Evolutionary conservation across 345 rosid species (phyloP), one percentile per base, ranked within the genome.

Genomic region (Cardamine occulta): DNA sequence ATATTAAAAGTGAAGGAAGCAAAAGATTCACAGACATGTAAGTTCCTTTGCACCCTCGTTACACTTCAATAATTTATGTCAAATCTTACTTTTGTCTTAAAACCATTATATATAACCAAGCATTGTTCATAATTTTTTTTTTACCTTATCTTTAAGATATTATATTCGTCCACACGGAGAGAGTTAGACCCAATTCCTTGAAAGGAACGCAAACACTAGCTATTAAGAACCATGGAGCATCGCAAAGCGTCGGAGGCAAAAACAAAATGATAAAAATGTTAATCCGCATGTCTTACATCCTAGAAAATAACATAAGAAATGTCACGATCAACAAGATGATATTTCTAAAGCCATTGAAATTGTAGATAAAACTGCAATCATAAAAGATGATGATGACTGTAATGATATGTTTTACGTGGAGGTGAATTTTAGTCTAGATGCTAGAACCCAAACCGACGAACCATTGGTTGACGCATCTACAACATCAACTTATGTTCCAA

Each of bases 201-300:
- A 97, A 53, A 78, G 96, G 68, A 85, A 85, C 1, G 88, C 88
- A 72, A 93, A 90, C 52, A 47, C n/a, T n/a, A n/a, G n/a, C 87
- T 6, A 82, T 93, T 29, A 93, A 93, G 79, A 90, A 93, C 42
- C 98, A 85, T 90, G 98, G 97, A 89, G 90, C 24, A 87, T 89
- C 6, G 80, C 95, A 1, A 93, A 80, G 39, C 83, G 95, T 28
- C 76, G 85, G 62, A 5, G 23, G 14, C 37, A 19, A 2, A 73
- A 54, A 8, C 3, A 14, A 19, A 10, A 0, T 40, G 9, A 18
- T 35, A 8, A 24, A 61, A n/a, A 17, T 35, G 15, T 2, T 11
- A 26, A 26, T 1, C 10, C 4, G 0, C 4, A 15, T 18, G 12
- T n/a, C n/a, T 26, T 11, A 11, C 58, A 56, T 44, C 39, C 51